A percentile compares a stretch with the other conserved stretches of the same genome.
phyloP scores from a whole-genome alignment of 2,329 filamentous ascomycete genomes.

The Penicillium nordicum region DNA sequence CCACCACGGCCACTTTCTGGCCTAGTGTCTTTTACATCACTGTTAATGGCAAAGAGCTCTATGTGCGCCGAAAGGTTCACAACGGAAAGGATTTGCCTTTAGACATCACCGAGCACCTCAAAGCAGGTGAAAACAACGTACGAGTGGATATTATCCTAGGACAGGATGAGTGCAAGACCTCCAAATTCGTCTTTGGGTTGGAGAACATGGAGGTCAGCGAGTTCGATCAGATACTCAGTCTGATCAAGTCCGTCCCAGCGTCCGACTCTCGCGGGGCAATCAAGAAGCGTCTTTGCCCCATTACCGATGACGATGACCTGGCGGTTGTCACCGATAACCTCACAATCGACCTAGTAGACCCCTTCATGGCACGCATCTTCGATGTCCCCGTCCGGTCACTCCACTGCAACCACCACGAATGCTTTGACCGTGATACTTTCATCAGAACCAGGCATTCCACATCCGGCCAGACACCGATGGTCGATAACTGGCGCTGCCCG shows the following conservation, averaged over 20 bases:
- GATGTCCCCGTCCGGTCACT: slow-evolving; percentile 67
- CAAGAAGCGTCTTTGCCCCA: slow-evolving; percentile 46
- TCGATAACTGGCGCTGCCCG: slow-evolving; percentile 75
- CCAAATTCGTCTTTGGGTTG: slow-evolving; percentile 62
- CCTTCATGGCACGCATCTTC: slow-evolving; percentile 64
- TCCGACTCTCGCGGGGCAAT: slow-evolving; percentile 58
- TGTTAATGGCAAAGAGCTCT: slow-evolving; percentile 61
- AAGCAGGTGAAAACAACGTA: slow-evolving; percentile 60
- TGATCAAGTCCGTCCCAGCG: slow-evolving; percentile 43
- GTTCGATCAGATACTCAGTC: slow-evolving; percentile 37
- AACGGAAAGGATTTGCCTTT: slow-evolving; percentile 72
- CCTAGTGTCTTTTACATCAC: slow-evolving; percentile 66
- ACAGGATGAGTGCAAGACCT: slow-evolving; percentile 32
- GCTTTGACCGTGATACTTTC: slow-evolving; percentile 85
- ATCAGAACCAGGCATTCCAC: slow-evolving; percentile 59
- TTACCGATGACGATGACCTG: slow-evolving; percentile 57
- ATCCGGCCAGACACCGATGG: slow-evolving; percentile 42
- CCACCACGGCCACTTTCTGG: slow-evolving; percentile 64
- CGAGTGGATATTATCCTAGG: slow-evolving; percentile 49
- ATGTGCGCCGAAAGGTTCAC: slow-evolving; percentile 64
- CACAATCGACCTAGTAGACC: slow-evolving; percentile 63
- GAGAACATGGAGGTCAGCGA: slow-evolving; percentile 62
- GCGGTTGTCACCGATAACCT: slow-evolving; percentile 57
- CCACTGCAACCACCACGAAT: slow-evolving; percentile 73
- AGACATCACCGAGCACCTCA: slow-evolving; percentile 64